phyloP scores from a whole-genome alignment of 2,329 filamentous ascomycete species.

The Venturia pyrina region DNA sequence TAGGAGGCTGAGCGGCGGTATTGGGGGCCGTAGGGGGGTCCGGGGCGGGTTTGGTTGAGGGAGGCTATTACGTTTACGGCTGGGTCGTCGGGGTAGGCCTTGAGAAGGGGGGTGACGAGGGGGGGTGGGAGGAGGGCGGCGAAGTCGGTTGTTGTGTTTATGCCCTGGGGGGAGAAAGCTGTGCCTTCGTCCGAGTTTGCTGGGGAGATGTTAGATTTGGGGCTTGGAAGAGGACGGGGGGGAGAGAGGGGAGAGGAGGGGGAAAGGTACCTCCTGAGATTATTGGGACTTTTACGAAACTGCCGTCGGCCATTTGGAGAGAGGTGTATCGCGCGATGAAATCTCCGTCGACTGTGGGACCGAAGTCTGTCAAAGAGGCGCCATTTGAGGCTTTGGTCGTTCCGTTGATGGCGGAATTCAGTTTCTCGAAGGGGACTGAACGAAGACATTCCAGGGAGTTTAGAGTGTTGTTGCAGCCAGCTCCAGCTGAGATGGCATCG shows the following conservation, averaged over 20 bases:
- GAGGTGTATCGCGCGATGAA: constrained; percentile 44
- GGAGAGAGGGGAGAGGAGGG: not conserved
- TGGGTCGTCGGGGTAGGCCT: constrained; percentile 12
- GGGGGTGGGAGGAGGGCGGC: not conserved
- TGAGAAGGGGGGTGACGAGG: constrained; percentile 4
- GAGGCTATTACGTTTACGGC: constrained; percentile 3
- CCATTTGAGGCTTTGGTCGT: constrained; percentile 18
- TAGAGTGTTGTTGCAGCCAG: constrained; percentile 43
- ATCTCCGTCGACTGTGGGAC: constrained; percentile 45
- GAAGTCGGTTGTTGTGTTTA: constrained; percentile 38
- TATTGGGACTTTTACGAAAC: constrained; percentile 55
- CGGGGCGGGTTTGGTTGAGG: constrained; percentile 4
- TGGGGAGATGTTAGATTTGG: not conserved
- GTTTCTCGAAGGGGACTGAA: constrained; percentile 44
- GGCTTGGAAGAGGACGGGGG: not conserved
- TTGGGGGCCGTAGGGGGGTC: constrained; percentile 24
- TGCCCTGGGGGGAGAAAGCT: constrained; percentile 41
- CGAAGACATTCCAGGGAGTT: constrained; percentile 43
- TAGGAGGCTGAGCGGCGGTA: constrained; percentile 45
- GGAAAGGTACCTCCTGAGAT: constrained; percentile 37
- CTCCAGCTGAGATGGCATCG: constrained; percentile 48
- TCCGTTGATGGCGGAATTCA: constrained; percentile 45
- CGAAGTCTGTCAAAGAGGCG: constrained; percentile 15
- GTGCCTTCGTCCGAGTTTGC: constrained; percentile 58
- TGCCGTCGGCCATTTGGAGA: constrained; percentile 44